Base-by-base conservation (phyloP, 2,329 filamentous ascomycete species). In the Fusarium illudens region DNA sequence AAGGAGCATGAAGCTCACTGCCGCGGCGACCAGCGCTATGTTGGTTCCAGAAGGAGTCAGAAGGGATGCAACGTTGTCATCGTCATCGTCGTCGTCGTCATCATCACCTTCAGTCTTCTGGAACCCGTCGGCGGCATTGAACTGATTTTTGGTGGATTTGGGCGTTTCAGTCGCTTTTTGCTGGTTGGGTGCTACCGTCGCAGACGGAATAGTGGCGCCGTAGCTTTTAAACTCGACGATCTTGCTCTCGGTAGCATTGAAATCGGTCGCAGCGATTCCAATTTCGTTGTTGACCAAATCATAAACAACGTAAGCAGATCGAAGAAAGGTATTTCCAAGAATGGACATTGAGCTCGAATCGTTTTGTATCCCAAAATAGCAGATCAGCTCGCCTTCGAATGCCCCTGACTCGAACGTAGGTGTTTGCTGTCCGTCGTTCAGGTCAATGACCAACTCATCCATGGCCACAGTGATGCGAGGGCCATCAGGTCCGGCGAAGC, bases 241-340 rank as follows among this genome's bases (percentile, higher is more conserved):
- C 58, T 86, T 83, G 37, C 80, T 81, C 8, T 76, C 68, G 2
- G 84, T 85, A 2, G 84, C 79, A 73, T 87, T 87, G 75, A 88
- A 87, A 62, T 86, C 79, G 11, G 87, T 87, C 15, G 80, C 78
- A 4, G 86, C 87, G 19, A 89, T 76, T 17, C 74, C 86, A 58
- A 89, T 79, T 70, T 88, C 78, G 72, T 87, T 85, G 75, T 88
- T 88, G 52, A 83, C 80, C 19, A 88, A 77, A 65, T 89, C 87
- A 65, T 87, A 89, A 8, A 88, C 86, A 6, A 88, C 84, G 64
- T 88, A 89, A 1, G 86, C 86, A 1, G 86, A 88, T 56, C 87
- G 83, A 30, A 89, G 75, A 72, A 89, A 89, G 0, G 84, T 86
- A 69, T 87, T 86, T 42, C 87, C 87, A 10, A 89, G 80, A 39